phyloP scores from a whole-genome alignment of 2,329 filamentous ascomycete genomes.

The Trichoderma sp. region DNA sequence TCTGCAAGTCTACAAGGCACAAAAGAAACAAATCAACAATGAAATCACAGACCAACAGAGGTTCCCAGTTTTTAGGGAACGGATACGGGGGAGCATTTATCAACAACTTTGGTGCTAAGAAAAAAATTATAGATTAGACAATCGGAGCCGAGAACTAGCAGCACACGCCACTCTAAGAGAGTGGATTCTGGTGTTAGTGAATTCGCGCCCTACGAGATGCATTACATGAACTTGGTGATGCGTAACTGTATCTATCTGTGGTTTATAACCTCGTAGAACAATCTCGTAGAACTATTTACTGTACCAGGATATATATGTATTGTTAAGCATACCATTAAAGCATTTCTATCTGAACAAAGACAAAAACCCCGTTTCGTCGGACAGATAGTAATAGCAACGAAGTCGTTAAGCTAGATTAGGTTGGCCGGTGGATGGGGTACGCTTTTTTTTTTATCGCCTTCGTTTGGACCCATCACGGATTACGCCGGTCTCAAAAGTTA shows the following conservation, averaged over 20 bases:
- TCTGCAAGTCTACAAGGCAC: background rate
- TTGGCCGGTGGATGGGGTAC: background rate
- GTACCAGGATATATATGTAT: background rate
- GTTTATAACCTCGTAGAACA: background rate
- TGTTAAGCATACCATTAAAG: too few relatives aligned
- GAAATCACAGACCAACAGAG: background rate
- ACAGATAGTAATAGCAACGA: background rate
- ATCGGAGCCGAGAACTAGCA: background rate
- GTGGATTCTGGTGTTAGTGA: constrained; percentile 10
- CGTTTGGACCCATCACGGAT: constrained; percentile 8
- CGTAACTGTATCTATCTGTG: background rate
- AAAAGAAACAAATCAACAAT: background rate
- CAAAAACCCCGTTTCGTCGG: background rate
- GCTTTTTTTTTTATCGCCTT: background rate
- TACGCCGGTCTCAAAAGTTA: constrained; percentile 9
- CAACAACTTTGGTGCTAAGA: background rate
- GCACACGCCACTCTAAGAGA: background rate
- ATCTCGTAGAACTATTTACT: background rate
- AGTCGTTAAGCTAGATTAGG: background rate
- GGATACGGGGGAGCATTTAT: background rate
- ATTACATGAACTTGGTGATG: background rate
- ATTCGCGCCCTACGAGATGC: background rate
- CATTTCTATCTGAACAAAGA: background rate
- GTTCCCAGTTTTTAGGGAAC: background rate
- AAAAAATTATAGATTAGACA: background rate